Evolutionary conservation across 163 green algal species (phyloP).

Genomic region (Trebouxia gelatinosa): DNA sequence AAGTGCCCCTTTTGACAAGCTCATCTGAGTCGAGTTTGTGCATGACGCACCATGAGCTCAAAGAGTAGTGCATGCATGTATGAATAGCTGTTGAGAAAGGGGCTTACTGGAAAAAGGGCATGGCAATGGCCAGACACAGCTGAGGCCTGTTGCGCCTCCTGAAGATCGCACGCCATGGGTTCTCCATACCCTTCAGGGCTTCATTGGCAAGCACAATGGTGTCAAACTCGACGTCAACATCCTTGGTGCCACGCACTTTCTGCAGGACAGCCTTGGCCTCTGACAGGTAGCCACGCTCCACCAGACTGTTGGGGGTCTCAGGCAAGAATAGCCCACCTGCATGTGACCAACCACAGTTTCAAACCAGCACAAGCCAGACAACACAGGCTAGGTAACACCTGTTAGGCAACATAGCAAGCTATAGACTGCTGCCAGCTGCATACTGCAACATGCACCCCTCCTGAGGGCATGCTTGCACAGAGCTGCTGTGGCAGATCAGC

Average conservation of each 20-base stretch:
- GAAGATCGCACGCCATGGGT: slow-evolving; percentile 37
- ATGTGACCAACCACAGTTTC: too few relatives aligned
- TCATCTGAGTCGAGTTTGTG: too few relatives aligned
- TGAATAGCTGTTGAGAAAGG: too few relatives aligned
- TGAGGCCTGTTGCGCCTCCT: slow-evolving; percentile 40
- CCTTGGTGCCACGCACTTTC: slow-evolving; percentile 44
- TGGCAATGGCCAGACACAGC: slow-evolving; percentile 53
- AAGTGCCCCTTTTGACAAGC: too few relatives aligned
- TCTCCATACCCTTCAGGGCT: slow-evolving; percentile 16
- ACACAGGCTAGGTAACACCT: too few relatives aligned
- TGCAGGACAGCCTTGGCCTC: slow-evolving; percentile 46
- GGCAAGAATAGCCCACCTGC: slow-evolving; percentile 50
- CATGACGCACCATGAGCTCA: too few relatives aligned
- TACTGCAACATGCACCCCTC: too few relatives aligned
- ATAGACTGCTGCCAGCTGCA: too few relatives aligned
- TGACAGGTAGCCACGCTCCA: slow-evolving; percentile 46
- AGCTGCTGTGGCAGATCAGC: too few relatives aligned
- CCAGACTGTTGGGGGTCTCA: slow-evolving; percentile 62
- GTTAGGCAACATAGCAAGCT: neutral
- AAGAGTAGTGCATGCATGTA: too few relatives aligned
- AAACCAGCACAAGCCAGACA: too few relatives aligned
- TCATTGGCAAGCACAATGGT: slow-evolving; percentile 36
- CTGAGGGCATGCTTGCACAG: too few relatives aligned
- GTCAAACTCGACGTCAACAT: slow-evolving; percentile 50
- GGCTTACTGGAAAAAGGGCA: slow-evolving; percentile 33